phyloP scores from a whole-genome alignment of 345 rosid species.

The Odontarrhena argentea region DNA sequence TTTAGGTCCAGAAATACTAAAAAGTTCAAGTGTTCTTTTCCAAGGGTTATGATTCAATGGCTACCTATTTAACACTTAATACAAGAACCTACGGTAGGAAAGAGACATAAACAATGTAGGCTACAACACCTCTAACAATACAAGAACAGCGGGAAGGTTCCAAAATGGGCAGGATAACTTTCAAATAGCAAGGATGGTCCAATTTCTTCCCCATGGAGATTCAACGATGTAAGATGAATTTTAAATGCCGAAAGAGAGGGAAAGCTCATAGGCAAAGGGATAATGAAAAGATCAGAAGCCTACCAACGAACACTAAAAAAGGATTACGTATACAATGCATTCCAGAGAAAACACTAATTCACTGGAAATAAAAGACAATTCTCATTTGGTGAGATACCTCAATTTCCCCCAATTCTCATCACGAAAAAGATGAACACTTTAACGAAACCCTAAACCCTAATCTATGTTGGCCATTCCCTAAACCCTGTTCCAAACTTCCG shows the following conservation, averaged over 20 bases:
- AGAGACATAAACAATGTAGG: background rate
- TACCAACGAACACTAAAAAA: background rate
- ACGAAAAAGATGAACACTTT: constrained; percentile 16
- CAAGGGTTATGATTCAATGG: background rate
- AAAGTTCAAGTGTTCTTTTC: background rate
- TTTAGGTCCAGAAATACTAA: background rate
- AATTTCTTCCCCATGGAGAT: background rate
- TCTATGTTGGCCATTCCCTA: constrained; percentile 17
- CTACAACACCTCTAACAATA: background rate
- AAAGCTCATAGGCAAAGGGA: background rate
- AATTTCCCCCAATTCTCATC: constrained; percentile 15
- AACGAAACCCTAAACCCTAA: constrained; percentile 36
- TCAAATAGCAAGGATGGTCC: background rate
- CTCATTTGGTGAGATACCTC: background rate
- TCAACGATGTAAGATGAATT: background rate
- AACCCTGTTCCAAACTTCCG: constrained; percentile 19
- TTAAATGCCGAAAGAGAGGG: background rate
- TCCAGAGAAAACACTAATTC: constrained; percentile 10
- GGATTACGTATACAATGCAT: background rate
- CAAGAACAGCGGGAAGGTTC: background rate
- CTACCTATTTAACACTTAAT: constrained; percentile 2
- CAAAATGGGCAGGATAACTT: background rate
- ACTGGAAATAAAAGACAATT: background rate
- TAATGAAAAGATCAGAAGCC: background rate
- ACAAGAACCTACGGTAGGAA: background rate